A percentile compares a stretch with the other conserved stretches of the same genome.
phyloP scores from a whole-genome alignment of 495 filamentous ascomycete species.

The Echria macrotheca region DNA sequence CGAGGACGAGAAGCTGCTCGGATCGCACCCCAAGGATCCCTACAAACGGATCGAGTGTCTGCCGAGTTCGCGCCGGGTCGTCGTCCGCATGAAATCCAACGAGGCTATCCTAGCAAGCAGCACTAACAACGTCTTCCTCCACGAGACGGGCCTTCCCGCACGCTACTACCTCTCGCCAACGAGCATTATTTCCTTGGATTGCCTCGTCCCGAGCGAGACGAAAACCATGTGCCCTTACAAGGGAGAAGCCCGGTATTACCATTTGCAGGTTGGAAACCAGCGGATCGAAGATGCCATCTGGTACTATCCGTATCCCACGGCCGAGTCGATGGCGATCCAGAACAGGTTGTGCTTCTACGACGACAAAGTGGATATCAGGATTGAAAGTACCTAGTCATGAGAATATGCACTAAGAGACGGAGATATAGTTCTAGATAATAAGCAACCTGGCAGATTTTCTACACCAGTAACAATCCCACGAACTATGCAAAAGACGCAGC shows the following conservation, averaged over 20 bases:
- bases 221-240: constrained; percentile 53
- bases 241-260: constrained; percentile 48
- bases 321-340: constrained; percentile 42
- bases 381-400: no score
- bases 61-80: constrained; percentile 40
- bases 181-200: constrained; percentile 28
- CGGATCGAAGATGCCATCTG: constrained; percentile 44
- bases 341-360: constrained; percentile 54
- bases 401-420: no score
- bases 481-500: no score
- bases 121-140: constrained; percentile 33
- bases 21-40: constrained; percentile 56
- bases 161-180: constrained; percentile 50
- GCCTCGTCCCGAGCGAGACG: constrained; percentile 38
- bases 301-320: constrained; percentile 49
- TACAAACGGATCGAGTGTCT: constrained; percentile 56
- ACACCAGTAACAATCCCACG: no score
- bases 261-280: constrained; percentile 15
- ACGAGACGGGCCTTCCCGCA: constrained; percentile 46
- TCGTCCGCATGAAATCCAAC: constrained; percentile 43
- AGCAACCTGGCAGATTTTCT: no score
- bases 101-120: constrained; percentile 43
- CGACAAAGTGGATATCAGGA: constrained; percentile 55
- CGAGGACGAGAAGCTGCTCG: constrained; percentile 52
- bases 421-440: no score